Base-by-base conservation (phyloP, 257 asterid species). In the Perilla frutescens region DNA sequence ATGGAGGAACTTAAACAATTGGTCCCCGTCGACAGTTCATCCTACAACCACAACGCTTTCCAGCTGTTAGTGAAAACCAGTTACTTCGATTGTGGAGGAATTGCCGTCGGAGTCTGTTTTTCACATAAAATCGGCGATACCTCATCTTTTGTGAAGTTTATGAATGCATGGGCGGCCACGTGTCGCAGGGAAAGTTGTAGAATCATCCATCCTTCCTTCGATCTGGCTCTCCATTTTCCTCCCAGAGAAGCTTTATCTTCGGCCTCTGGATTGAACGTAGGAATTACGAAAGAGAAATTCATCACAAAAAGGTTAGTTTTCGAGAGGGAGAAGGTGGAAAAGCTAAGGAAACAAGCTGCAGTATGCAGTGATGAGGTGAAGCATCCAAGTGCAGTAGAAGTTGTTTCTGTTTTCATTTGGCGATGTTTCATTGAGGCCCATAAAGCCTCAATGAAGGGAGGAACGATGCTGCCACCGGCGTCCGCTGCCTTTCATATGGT, bases 61-160 rank as follows among this genome's bases (percentile, higher is more conserved):
- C n/a, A n/a, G n/a, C n/a, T 73, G 4, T 43, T n/a, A 10, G 67
- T 44, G 15, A 56, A 58, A 57, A 5, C 39, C 5, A 75, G 48
- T 47, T 29, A 26, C n/a, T 77, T 77, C 4, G 53, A 49, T 14
- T 77, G 78, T 55, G 78, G 78, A 11, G 75, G 77, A 29, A 4
- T 62, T 2, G 40, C 65, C 0, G 5, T 57, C 13, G 58, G 64
- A 7, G 69, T 57, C 12, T 60, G 76, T 6, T 47, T 78, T 7
- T 53, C 62, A 5, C 82, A 78, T n/a, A 78, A 54, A 55, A 6
- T 51, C 11, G 64, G 10, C 12, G 71, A 73, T 7, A 1, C 2
- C 0, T 8, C 48, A 7, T 53, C 66, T 13, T 4, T 34, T 1
- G 31, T 5, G 4, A 2, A 7, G 44, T 74, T 74, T 12, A 63